Evolutionary conservation across 2,329 filamentous ascomycete genomes (phyloP), one percentile per base, ranked within the genome.

Genomic region (Colletotrichum sp.): DNA sequence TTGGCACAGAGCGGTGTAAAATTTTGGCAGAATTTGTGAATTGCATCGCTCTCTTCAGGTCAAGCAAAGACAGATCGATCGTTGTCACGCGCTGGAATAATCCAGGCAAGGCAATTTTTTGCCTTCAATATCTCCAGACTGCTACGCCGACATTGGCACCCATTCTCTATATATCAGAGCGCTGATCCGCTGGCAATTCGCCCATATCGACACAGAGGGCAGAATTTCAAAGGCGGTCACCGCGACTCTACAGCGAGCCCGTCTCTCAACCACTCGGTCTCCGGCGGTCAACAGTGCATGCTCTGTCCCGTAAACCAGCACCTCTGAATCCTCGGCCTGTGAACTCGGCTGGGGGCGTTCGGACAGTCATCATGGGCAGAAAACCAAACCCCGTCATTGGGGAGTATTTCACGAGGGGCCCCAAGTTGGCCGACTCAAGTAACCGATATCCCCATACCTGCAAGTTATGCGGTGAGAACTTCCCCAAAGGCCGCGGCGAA

Each of bases 381-480:
- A 93, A 94, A 86, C 95, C 95, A 79, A 96, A 97, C 85, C 92
- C 93, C 80, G 89, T 98, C 80, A 96, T 98, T 84, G 90, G 95
- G 84, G 93, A 96, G 85, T 97, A 95, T 88, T 98, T 98, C 84
- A 92, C 95, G 84, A 92, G 96, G 80, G 96, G 96, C 12, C 91
- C 92, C 52, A 98, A 98, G 86, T 90, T 98, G 81, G 92, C 94
- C 82, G 95, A 98, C 86, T 94, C 95, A 78, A 97, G 95, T 87
- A 98, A 98, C 84, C 92, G 96, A 75, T 98, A 98, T 83, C 93
- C 95, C 80, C 95, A 98, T 83, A 97, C 95, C 15, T 98, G 96
- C 91, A 96, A 95, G 84, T 90, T 93, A 79, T 98, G 95, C 84
- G 95, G 95, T 79, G 94, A 97, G 85, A 94, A 94, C 84, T 98